These are phyloP conservation scores for Backusella psychrophila DNA, from an alignment of 192 early-diverging fungal species.

Conservation along the genomic window DNA sequence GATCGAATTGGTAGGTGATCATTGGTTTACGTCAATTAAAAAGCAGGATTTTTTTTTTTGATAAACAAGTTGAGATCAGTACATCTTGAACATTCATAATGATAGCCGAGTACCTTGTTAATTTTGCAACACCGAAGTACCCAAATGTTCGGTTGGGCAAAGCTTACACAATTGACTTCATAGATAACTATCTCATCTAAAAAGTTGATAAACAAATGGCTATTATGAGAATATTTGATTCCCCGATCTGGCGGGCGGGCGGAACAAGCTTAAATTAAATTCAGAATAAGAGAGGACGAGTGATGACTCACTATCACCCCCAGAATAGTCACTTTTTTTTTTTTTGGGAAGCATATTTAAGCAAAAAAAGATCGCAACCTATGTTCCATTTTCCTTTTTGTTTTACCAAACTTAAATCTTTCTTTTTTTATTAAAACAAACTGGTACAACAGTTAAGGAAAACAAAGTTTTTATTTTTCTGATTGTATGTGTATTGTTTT, in stretches of 20 bases:
- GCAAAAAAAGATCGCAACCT: background rate
- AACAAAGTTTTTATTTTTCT: constrained; percentile 9
- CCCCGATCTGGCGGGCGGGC: too few species aligned
- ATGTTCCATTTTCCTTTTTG: constrained; percentile 5
- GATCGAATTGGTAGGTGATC: background rate
- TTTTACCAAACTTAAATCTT: constrained; percentile 8
- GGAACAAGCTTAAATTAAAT: background rate
- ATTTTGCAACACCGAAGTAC: background rate
- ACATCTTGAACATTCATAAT: background rate
- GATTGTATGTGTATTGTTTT: constrained; percentile 32
- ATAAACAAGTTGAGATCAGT: background rate
- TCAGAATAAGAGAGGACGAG: background rate
- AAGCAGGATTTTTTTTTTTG: background rate
- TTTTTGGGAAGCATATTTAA: constrained; percentile 1
- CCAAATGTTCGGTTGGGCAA: background rate
- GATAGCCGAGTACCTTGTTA: background rate
- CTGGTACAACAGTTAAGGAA: constrained; percentile 6
- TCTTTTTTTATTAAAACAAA: constrained; percentile 5
- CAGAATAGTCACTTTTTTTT: constrained; percentile 7
- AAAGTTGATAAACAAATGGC: background rate
- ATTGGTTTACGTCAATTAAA: background rate
- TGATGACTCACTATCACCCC: constrained; percentile 6
- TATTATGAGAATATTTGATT: background rate
- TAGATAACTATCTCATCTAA: background rate
- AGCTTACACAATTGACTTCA: background rate